A percentile compares a stretch with the other conserved stretches of the same genome.
phyloP scores from a whole-genome alignment of 1,284 basidiomycete genomes.

The Ceratobasidium sp. region DNA sequence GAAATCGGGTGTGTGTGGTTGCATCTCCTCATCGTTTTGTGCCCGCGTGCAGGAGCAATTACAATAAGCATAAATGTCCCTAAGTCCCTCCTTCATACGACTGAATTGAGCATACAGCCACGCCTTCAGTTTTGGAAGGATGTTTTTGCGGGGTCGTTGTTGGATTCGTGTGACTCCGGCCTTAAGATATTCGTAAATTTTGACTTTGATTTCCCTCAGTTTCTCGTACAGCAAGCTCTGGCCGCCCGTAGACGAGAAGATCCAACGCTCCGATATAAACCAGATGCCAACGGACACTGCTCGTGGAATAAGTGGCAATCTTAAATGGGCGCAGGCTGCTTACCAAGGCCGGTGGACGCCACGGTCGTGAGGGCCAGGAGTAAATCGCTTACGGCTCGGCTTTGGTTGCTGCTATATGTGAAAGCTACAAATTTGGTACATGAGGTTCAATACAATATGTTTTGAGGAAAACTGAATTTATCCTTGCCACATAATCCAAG shows the following conservation, averaged over 20 bases:
- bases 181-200: slow-evolving; percentile 54
- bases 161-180: slow-evolving; percentile 43
- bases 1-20: too few relatives aligned
- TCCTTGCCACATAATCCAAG: slow-evolving; percentile 68
- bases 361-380: slow-evolving; percentile 75
- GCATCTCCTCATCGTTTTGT: too few relatives aligned
- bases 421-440: slow-evolving; percentile 20
- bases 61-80: neutral
- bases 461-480: slow-evolving; percentile 63
- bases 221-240: slow-evolving; percentile 77
- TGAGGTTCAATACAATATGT: slow-evolving; percentile 33
- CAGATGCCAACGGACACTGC: slow-evolving; percentile 73
- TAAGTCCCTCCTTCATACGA: neutral
- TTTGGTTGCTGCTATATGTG: slow-evolving; percentile 52
- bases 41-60: too few relatives aligned
- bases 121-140: neutral
- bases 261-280: slow-evolving; percentile 78
- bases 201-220: slow-evolving; percentile 58
- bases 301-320: neutral
- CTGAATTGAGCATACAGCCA: neutral
- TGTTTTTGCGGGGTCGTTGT: slow-evolving; percentile 35
- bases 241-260: slow-evolving; percentile 62
- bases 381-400: slow-evolving; percentile 63
- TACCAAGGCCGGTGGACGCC: slow-evolving; percentile 66
- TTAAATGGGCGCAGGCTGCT: too few relatives aligned